These are phyloP conservation scores for Asterochloris sp. DNA, from an alignment of 139 green algal genomes.

Conservation along the genomic window DNA sequence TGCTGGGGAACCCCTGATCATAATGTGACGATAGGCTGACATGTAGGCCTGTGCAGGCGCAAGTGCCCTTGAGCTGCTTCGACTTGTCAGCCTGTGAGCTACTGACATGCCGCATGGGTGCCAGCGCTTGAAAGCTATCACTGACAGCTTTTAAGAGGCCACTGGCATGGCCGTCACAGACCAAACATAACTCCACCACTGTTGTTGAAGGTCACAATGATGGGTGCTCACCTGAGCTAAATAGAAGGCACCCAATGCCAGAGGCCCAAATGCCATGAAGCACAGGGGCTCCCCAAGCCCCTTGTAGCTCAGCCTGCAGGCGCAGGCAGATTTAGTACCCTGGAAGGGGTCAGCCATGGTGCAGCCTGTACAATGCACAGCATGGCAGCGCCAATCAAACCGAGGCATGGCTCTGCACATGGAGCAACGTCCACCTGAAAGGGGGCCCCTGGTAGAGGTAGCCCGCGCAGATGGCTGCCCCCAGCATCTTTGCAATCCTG, in stretches of 20 bases:
- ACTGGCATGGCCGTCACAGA: too few species aligned
- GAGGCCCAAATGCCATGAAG: conserved; percentile 94
- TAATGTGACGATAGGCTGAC: too few species aligned
- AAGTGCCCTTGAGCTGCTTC: too few species aligned
- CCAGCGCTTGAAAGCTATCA: too few species aligned
- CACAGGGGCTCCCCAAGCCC: conserved; percentile 96
- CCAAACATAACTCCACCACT: too few species aligned
- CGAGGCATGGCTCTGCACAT: neutral
- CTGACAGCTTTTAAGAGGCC: too few species aligned
- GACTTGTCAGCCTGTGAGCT: neutral
- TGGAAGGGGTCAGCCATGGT: neutral
- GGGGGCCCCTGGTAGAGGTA: conserved; percentile 98
- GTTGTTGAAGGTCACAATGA: too few species aligned
- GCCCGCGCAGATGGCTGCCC: conserved; percentile 74
- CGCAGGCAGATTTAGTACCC: neutral
- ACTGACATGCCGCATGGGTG: too few species aligned
- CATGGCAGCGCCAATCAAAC: neutral
- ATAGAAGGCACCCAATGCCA: conserved; percentile 92
- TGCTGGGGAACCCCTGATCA: too few species aligned
- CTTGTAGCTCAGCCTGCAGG: conserved; percentile 86
- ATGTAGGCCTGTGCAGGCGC: too few species aligned
- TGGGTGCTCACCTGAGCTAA: conserved; percentile 54
- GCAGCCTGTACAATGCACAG: neutral
- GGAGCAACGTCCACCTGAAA: conserved; percentile 66
- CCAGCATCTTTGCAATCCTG: conserved; percentile 60